A percentile compares a stretch with the other conserved stretches of the same genome.
phyloP scores from a whole-genome alignment of 768 basidiomycete species.

The Agrocybe praecox region DNA sequence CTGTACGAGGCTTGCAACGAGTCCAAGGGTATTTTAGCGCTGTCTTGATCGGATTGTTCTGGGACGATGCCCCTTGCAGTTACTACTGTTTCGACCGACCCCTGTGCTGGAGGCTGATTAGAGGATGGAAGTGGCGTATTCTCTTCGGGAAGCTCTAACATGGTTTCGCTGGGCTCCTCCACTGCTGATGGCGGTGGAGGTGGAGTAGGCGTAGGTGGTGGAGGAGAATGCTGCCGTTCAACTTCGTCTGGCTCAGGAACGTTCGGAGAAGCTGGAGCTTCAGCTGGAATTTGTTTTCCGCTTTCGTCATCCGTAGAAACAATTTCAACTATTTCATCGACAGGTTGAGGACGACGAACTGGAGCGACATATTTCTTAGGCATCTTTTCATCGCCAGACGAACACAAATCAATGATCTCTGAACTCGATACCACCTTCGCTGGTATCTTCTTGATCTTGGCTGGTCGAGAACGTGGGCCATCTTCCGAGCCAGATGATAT shows the following conservation, averaged over 20 bases:
- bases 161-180: background rate
- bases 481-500: slow-evolving; percentile 15
- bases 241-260: no score
- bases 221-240: background rate
- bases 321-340: slow-evolving; percentile 14
- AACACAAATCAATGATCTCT: slow-evolving; percentile 25
- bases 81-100: no score
- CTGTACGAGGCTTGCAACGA: background rate
- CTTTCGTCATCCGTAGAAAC: slow-evolving; percentile 19
- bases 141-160: background rate
- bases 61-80: no score
- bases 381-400: slow-evolving; percentile 15
- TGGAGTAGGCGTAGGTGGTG: background rate
- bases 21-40: background rate
- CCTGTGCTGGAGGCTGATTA: no score
- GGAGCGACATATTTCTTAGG: background rate
- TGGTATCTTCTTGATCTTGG: background rate
- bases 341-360: background rate
- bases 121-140: background rate
- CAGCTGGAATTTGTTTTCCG: background rate
- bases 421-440: background rate
- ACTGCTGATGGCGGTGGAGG: background rate
- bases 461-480: slow-evolving; percentile 1
- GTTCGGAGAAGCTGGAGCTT: background rate
- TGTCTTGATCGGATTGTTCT: background rate